Evolutionary conservation across 257 asterid species (phyloP).

Genomic region (Primulina tabacum): DNA sequence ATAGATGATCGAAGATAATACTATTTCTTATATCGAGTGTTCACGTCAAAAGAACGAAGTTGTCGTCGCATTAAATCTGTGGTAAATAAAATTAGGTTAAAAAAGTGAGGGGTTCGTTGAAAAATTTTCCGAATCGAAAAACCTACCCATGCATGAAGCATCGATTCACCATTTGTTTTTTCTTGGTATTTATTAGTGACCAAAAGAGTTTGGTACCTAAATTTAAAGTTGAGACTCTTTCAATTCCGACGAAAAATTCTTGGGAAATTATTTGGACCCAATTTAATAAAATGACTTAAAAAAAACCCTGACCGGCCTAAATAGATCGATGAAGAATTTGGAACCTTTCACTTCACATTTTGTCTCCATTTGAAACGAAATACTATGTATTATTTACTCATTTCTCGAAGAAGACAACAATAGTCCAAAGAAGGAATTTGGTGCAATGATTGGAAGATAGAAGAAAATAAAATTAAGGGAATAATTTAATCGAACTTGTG

Average conservation of each 20-base stretch:
- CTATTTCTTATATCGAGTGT: too few relatives aligned
- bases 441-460: constrained; percentile 28
- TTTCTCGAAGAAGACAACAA: constrained; percentile 36
- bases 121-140: background rate
- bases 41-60: too few relatives aligned
- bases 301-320: constrained; percentile 21
- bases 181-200: background rate
- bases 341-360: constrained; percentile 24
- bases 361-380: constrained; percentile 25
- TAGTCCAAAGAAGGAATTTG: constrained; percentile 33
- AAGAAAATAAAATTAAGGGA: constrained; percentile 4
- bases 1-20: too few relatives aligned
- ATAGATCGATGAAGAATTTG: constrained; percentile 7
- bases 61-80: background rate
- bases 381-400: constrained; percentile 23
- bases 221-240: background rate
- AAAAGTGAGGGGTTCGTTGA: background rate
- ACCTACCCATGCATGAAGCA: background rate
- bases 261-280: background rate
- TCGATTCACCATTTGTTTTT: background rate
- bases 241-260: constrained; percentile 4
- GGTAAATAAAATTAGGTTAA: too few relatives aligned
- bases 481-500: background rate
- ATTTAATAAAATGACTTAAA: constrained; percentile 8
- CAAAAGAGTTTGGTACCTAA: background rate